Evolutionary conservation across 345 rosid genomes (phyloP).

Genomic region (Nephelium lappaceum): DNA sequence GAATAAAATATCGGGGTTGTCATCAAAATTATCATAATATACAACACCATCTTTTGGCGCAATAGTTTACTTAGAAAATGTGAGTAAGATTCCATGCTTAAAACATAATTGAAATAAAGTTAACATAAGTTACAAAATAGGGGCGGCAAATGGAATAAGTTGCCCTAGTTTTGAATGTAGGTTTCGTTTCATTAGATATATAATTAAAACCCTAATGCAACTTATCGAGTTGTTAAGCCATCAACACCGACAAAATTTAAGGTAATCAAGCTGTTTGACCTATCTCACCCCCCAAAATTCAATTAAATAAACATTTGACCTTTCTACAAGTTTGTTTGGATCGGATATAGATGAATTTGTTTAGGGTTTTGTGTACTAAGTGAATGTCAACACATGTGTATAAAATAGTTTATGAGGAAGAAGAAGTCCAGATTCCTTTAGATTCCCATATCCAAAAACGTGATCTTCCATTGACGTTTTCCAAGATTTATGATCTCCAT

Average conservation of each 20-base stretch:
- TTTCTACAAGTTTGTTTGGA: not conserved
- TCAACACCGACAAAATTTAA: not conserved
- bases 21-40: not conserved
- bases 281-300: no score
- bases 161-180: constrained; percentile 8
- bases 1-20: constrained; percentile 1
- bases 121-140: not conserved
- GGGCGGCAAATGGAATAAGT: constrained; percentile 4
- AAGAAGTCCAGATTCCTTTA: not conserved
- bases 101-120: constrained; percentile 9
- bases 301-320: constrained; percentile 14
- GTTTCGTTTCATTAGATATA: not conserved
- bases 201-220: not conserved
- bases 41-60: constrained; percentile 8
- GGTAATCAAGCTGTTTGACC: not conserved
- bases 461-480: constrained; percentile 8
- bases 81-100: constrained; percentile 8
- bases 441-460: constrained; percentile 2
- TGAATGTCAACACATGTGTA: no score
- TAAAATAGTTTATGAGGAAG: not conserved
- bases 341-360: not conserved
- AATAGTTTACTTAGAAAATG: not conserved
- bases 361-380: not conserved
- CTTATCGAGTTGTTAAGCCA: not conserved
- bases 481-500: not conserved